Percentiles rank a stretch among this genome's conserved stretches.
phyloP scores from a whole-genome alignment of 805 yeast genomes.

The Saccharomyces mikatae region DNA sequence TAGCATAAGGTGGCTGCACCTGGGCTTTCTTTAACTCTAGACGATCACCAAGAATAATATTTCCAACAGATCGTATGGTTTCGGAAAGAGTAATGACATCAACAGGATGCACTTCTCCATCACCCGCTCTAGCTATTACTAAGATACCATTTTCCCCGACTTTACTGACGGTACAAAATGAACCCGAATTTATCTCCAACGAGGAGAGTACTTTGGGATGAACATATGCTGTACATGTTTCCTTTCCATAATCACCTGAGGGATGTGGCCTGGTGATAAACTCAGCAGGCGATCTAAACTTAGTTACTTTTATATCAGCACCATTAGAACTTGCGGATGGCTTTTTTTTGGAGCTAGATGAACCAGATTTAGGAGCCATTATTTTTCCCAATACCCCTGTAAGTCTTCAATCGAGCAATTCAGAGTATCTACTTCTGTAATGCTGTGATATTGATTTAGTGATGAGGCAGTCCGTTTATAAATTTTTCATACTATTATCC shows the following conservation, averaged over 20 bases:
- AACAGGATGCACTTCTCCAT: slow-evolving; percentile 24
- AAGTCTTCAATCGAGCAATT: background rate
- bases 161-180: slow-evolving; percentile 38
- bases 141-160: slow-evolving; percentile 42
- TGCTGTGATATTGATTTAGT: background rate
- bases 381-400: background rate
- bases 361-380: slow-evolving; percentile 27
- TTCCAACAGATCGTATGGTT: slow-evolving; percentile 36
- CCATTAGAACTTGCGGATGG: slow-evolving; percentile 12
- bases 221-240: slow-evolving; percentile 33
- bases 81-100: slow-evolving; percentile 44
- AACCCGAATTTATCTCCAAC: slow-evolving; percentile 39
- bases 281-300: slow-evolving; percentile 32
- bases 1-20: slow-evolving; percentile 43
- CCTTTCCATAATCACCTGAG: slow-evolving; percentile 20
- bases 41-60: slow-evolving; percentile 44
- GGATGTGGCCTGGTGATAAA: slow-evolving; percentile 35
- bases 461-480: slow-evolving; percentile 5
- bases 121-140: slow-evolving; percentile 36
- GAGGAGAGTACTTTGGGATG: slow-evolving; percentile 40
- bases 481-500: background rate
- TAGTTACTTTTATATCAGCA: slow-evolving; percentile 16
- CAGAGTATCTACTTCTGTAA: background rate
- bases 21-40: slow-evolving; percentile 39
- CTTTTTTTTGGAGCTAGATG: slow-evolving; percentile 25